Evolutionary conservation across 371 early-diverging fungal species (phyloP).

Genomic region (Capniomyces stellatus): DNA sequence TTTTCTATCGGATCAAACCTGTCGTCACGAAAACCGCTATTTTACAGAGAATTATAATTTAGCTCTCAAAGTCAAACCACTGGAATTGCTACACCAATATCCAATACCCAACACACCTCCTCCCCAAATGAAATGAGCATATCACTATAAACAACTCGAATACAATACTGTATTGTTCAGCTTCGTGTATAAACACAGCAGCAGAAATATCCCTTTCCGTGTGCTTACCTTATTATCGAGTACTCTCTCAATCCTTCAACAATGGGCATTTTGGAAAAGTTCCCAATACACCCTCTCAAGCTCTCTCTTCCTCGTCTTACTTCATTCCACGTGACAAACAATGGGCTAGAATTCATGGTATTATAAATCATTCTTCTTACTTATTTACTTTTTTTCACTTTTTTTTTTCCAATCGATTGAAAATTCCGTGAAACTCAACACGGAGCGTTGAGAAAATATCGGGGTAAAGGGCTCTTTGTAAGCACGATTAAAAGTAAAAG

Average conservation of each 20-base stretch:
- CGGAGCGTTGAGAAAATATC: too few species aligned
- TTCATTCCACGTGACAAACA: conserved; percentile 75
- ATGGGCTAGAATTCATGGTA: conserved; percentile 23
- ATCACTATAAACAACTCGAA: too few species aligned
- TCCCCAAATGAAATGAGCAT: too few species aligned
- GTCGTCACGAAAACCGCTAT: conserved; percentile 57
- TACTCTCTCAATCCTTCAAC: conserved; percentile 57
- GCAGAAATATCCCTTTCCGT: too few species aligned
- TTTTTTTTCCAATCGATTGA: background rate
- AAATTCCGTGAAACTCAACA: too few species aligned
- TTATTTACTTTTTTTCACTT: background rate
- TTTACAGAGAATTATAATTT: background rate
- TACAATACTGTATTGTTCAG: too few species aligned
- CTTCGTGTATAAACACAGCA: too few species aligned
- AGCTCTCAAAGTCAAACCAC: too few species aligned
- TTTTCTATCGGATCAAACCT: conserved; percentile 61
- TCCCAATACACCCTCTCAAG: conserved; percentile 89
- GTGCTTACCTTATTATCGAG: conserved; percentile 36
- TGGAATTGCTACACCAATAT: too few species aligned
- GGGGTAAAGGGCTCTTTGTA: background rate
- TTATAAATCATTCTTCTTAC: background rate
- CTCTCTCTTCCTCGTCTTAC: conserved; percentile 16
- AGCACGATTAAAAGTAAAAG: background rate
- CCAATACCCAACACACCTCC: too few species aligned
- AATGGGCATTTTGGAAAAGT: conserved; percentile 54